Percentiles rank a stretch among this genome's conserved stretches.
phyloP scores from a whole-genome alignment of 2,329 filamentous ascomycete genomes.

The Tolypocladium cylindrosporum region DNA sequence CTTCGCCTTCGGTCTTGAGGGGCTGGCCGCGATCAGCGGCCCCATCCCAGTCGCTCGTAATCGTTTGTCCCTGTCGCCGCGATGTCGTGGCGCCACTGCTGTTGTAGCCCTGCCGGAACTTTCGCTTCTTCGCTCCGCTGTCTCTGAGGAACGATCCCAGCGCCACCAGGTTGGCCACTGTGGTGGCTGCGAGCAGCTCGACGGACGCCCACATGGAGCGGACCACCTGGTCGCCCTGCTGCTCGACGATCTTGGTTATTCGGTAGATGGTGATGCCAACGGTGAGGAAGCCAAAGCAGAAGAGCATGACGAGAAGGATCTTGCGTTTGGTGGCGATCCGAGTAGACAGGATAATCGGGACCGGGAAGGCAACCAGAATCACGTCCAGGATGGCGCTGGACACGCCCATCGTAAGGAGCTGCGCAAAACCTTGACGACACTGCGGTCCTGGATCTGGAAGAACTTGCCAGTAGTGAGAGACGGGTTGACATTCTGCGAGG shows the following conservation, averaged over 20 bases:
- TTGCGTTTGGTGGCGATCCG: constrained; percentile 70
- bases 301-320: constrained; percentile 67
- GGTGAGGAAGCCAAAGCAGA: constrained; percentile 70
- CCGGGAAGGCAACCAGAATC: constrained; percentile 76
- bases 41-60: background rate
- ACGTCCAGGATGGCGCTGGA: constrained; percentile 86
- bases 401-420: constrained; percentile 79
- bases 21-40: background rate
- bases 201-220: constrained; percentile 83
- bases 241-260: constrained; percentile 62
- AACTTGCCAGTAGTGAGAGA: constrained; percentile 68
- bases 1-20: background rate
- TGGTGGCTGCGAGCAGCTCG: constrained; percentile 84
- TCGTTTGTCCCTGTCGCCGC: background rate
- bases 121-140: constrained; percentile 79
- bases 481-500: constrained; percentile 72
- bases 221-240: constrained; percentile 68
- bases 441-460: constrained; percentile 71
- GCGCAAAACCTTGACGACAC: constrained; percentile 79
- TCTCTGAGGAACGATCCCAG: constrained; percentile 90
- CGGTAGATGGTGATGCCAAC: constrained; percentile 73
- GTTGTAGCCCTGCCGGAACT: constrained; percentile 49
- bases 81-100: background rate
- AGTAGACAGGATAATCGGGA: constrained; percentile 76
- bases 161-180: constrained; percentile 79